Evolutionary conservation across 2,329 filamentous ascomycete genomes (phyloP), one percentile per base, ranked within the genome.

Genomic region (Emergomyces africanus): DNA sequence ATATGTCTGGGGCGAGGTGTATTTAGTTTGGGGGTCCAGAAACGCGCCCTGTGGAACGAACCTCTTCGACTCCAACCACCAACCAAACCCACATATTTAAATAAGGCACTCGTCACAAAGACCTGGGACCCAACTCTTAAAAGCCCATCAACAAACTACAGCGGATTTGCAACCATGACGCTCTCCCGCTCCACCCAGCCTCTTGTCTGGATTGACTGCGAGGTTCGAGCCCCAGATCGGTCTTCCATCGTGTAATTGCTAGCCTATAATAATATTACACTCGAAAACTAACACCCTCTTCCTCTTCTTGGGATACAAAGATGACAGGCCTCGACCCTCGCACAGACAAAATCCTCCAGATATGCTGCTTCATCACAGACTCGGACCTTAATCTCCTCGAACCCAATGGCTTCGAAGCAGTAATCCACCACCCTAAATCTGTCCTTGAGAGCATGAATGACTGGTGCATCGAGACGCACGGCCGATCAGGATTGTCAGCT

Each of bases 281-380:
- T 30, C 20, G 3, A 44, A 42, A n/a, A 33, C 58, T 56, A 60
- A 58, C 42, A 41, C 49, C 25, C 20, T 14, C 23, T n/a, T 30
- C 20, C 20, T 15, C 8, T 55, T 28, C 14, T n/a, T n/a, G 5
- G 12, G 44, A 57, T 42, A 18, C 18, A 41, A 65, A 95, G 90
- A 99, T 99, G 94, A 97, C 90, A 37, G 90, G 90, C 25, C 81
- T 95, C 8, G 80, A 96, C 72, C 80, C 85, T 1, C 82, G 88
- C 61, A 83, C 78, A 37, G 92, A 97, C 69, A 85, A 86, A 59
- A 94, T 97, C 68, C 84, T 97, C 69, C 90, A 95, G 67, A 87
- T 97, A 60, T 92, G 87, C 73, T 96, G 91, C 76, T 87, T 95
- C 73, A 83, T 99, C 70, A 99, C 94, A 8, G 88, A 91, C 65